Conservation (phyloP, 78 protist genomes). For the Anaeramoeba flamelloides region DNA sequence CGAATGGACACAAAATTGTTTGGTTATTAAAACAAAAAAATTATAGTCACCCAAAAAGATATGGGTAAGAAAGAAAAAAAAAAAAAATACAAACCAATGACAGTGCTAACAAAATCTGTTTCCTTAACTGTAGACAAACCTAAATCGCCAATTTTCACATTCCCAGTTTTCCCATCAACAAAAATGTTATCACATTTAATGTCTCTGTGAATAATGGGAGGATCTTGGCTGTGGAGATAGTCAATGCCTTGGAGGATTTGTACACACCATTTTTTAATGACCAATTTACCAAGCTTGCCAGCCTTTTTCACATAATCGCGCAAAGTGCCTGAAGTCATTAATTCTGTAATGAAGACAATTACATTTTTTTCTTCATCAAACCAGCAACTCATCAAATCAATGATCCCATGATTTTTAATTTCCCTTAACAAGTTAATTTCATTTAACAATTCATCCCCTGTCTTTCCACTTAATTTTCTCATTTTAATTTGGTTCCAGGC, state of each 20-base stretch:
- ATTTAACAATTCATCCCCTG: neutral
- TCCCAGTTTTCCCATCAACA: constrained; percentile 48
- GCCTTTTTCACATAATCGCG: constrained; percentile 14
- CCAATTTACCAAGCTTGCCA: neutral
- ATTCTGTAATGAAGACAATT: constrained; percentile 64
- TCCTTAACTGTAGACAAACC: constrained; percentile 47
- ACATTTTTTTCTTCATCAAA: neutral
- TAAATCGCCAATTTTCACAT: constrained; percentile 78
- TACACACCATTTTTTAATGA: neutral
- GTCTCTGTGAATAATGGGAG: constrained; percentile 13
- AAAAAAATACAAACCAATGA: constrained; percentile 15
- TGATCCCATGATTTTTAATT: constrained; percentile 41
- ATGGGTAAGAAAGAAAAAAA: no score
- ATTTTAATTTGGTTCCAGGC: constrained; percentile 63
- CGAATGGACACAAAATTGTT: neutral
- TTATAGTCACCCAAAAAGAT: neutral
- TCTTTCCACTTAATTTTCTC: neutral
- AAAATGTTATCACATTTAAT: constrained; percentile 11
- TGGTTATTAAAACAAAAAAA: neutral
- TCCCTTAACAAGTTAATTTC: constrained; percentile 24
- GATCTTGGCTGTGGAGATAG: constrained; percentile 8
- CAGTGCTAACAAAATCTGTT: neutral
- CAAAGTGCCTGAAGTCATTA: constrained; percentile 70
- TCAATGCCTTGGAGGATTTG: constrained; percentile 13
- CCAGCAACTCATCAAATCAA: constrained; percentile 36